Conservation (phyloP, 192 early-diverging fungal species). For the Coemansia sp. region DNA sequence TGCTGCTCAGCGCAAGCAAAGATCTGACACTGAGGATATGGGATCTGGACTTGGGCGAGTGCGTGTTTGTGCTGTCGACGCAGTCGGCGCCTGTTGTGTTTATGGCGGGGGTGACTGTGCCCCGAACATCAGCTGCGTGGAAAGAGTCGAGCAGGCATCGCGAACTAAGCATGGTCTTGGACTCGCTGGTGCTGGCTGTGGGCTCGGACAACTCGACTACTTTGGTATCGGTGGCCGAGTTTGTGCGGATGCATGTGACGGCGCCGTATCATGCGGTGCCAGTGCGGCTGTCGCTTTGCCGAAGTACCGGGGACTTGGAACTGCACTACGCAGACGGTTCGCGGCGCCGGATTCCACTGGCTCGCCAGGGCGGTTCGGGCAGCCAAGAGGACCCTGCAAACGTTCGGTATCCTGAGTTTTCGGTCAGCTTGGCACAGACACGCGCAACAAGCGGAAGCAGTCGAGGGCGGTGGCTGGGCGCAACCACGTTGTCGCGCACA, state of each 20-base stretch:
- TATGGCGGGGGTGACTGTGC: slow-evolving; percentile 14
- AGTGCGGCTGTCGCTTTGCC: slow-evolving; percentile 17
- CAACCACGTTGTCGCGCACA: not conserved
- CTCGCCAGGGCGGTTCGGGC: slow-evolving; percentile 7
- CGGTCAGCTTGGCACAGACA: not conserved
- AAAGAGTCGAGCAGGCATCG: slow-evolving; percentile 19
- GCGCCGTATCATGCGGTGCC: slow-evolving; percentile 27
- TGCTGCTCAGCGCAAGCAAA: slow-evolving; percentile 49
- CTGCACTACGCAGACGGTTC: slow-evolving; percentile 32
- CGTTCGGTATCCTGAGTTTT: slow-evolving; percentile 4
- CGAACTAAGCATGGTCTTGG: slow-evolving; percentile 7
- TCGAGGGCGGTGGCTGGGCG: slow-evolving; percentile 13
- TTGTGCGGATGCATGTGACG: slow-evolving; percentile 34
- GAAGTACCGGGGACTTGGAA: slow-evolving; percentile 17
- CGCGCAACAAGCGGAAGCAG: not conserved
- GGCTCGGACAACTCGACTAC: slow-evolving; percentile 38
- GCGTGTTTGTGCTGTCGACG: slow-evolving; percentile 25
- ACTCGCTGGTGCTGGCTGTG: slow-evolving; percentile 34
- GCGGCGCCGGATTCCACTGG: slow-evolving; percentile 14
- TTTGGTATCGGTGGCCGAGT: slow-evolving; percentile 25
- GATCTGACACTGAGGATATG: slow-evolving; percentile 49
- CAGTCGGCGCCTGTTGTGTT: slow-evolving; percentile 41
- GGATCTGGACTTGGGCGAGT: slow-evolving; percentile 22
- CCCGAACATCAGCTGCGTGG: slow-evolving; percentile 16
- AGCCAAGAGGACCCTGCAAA: not conserved